Evolutionary conservation across 106 monocot species (phyloP), one percentile per base, ranked within the genome.

Genomic region (Allium fistulosum): DNA sequence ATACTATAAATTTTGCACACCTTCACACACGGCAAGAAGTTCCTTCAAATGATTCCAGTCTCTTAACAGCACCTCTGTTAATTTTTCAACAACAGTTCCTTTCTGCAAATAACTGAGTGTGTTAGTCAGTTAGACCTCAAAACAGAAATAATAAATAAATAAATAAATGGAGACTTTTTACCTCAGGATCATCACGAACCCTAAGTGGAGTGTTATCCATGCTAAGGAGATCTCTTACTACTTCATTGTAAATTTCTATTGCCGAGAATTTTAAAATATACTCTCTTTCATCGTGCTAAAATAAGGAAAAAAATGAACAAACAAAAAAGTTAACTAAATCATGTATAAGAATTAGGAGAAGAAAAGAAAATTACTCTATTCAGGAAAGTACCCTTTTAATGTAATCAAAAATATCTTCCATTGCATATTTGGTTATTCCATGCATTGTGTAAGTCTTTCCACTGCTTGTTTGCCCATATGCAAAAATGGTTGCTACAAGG

Each of bases 371-470:
- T 26, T 7, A 10, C 26, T 60, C 28, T 47, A 14, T 15, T 45
- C 17, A 49, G 9, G 14, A 49, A 48, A 48, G 73, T 80, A 99
- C 99, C 90, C 74, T 87, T 51, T 74, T 59, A 59, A 93, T 90
- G 74, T 99, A 99, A 22, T 93, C 99, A 66, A 89, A 99, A 63
- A 99, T 90, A 81, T 99, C 99, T 61, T 77, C 72, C 11, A 87
- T 83, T 22, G 99, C 78, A 75, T 85, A 80, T 64, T 93, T 90
- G 6, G 99, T 99, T 52, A 99, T 85, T 28, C 93, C 99, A 56
- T 76, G 76, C 93, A 99, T 99, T n/a, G 99, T 99, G 71, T 90
- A 93, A 52, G 99, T 99, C 74, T 99, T 99, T 66, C 99, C 99
- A 75, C 99, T 99, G 79, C 99, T 90, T 63, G 99, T 99, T 83